These are phyloP conservation scores for Pestalotiopsis sp. DNA, from an alignment of 2,329 filamentous ascomycete species.

Conservation along the genomic window DNA sequence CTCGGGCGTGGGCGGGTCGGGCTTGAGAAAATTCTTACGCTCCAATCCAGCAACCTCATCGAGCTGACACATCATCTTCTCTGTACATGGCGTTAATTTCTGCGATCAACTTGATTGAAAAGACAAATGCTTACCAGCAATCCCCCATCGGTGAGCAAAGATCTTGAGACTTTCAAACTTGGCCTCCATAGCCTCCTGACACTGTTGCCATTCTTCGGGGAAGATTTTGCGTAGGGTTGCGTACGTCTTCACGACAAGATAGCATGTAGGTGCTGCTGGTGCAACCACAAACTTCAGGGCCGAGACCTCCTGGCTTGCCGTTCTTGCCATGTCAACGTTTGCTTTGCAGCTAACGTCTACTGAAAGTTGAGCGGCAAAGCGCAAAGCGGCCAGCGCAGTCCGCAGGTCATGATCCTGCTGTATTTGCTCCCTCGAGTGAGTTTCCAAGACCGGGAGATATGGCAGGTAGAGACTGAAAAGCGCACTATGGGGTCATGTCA, in stretches of 20 bases:
- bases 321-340: slow-evolving; percentile 23
- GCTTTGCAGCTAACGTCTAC: slow-evolving; percentile 33
- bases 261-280: slow-evolving; percentile 32
- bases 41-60: slow-evolving; percentile 26
- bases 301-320: background rate
- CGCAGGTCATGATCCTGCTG: slow-evolving; percentile 21
- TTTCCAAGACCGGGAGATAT: slow-evolving; percentile 29
- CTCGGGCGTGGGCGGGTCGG: slow-evolving; percentile 16
- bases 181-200: slow-evolving; percentile 28
- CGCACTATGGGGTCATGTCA: slow-evolving; percentile 15
- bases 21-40: slow-evolving; percentile 26
- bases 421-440: slow-evolving; percentile 14
- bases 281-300: slow-evolving; percentile 24
- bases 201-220: slow-evolving; percentile 25
- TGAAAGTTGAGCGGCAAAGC: slow-evolving; percentile 33
- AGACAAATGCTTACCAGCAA: slow-evolving; percentile 27
- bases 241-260: slow-evolving; percentile 29
- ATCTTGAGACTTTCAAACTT: slow-evolving; percentile 33
- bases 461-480: slow-evolving; percentile 33
- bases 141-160: slow-evolving; percentile 33
- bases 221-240: slow-evolving; percentile 28
- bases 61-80: slow-evolving; percentile 32
- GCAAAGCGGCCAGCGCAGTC: slow-evolving; percentile 28
- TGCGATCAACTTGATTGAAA: background rate
- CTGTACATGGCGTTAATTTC: slow-evolving; percentile 14